Conservation (phyloP, 2,329 filamentous ascomycete genomes). For the Tolypocladium tundrense region DNA sequence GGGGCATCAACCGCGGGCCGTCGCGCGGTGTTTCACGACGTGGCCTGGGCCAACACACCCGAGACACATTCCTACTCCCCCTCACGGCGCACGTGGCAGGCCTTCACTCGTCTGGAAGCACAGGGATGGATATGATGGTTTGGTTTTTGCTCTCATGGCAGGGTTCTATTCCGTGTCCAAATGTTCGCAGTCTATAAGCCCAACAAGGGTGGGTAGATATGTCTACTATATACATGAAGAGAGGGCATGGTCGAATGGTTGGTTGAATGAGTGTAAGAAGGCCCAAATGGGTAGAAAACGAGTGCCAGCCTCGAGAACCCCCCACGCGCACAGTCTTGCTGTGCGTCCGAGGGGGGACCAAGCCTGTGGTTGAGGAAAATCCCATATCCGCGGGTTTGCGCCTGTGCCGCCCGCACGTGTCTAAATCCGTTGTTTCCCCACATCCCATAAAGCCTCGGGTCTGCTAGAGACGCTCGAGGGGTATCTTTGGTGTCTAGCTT, state of each 20-base stretch:
- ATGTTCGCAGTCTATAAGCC: background rate
- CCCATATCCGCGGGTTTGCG: background rate
- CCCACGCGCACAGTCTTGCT: background rate
- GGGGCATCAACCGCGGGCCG: background rate
- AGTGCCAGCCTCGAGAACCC: constrained; percentile 17
- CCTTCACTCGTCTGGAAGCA: background rate
- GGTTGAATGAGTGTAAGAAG: constrained; percentile 5
- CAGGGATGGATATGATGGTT: background rate
- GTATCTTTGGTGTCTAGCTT: constrained; percentile 14
- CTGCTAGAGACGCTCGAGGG: constrained; percentile 12
- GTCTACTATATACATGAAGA: constrained; percentile 17
- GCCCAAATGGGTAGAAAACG: constrained; percentile 7
- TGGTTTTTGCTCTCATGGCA: background rate
- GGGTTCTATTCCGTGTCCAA: background rate
- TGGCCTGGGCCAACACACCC: background rate
- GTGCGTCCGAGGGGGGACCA: constrained; percentile 4
- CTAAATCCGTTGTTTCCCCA: constrained; percentile 8
- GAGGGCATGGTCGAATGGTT: constrained; percentile 4
- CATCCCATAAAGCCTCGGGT: constrained; percentile 10
- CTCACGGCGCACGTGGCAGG: background rate
- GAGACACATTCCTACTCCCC: no score
- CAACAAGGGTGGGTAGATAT: background rate
- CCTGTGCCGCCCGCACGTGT: background rate
- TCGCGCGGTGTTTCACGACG: background rate
- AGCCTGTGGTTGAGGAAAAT: constrained; percentile 10